A percentile compares a stretch with the other conserved stretches of the same genome.
Evolutionary conservation across 2,329 filamentous ascomycete species (phyloP).

Genomic region (Calonectria montana): DNA sequence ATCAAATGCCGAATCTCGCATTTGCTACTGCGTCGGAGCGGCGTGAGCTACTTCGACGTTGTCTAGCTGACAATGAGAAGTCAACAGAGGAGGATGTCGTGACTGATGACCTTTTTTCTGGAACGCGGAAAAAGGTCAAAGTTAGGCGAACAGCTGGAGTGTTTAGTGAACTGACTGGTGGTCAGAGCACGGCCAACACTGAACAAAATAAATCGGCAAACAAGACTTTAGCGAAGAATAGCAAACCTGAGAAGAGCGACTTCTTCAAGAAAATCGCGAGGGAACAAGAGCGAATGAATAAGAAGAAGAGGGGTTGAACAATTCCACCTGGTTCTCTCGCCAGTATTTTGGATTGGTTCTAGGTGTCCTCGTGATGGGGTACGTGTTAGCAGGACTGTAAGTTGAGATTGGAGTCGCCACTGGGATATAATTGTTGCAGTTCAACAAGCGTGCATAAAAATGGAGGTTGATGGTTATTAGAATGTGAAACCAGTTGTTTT

Average conservation of each 20-base stretch:
- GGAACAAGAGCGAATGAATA: conserved; percentile 9
- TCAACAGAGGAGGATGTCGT: conserved; percentile 10
- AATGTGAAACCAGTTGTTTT: too few species aligned
- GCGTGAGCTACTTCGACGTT: conserved; percentile 82
- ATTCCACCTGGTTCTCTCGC: too few species aligned
- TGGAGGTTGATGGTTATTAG: too few species aligned
- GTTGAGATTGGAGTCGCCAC: too few species aligned
- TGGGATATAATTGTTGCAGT: too few species aligned
- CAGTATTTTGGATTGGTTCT: too few species aligned
- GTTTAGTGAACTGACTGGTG: conserved; percentile 16
- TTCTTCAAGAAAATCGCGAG: conserved; percentile 36
- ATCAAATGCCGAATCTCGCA: conserved; percentile 77
- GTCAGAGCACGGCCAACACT: conserved; percentile 3
- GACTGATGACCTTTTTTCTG: conserved; percentile 5
- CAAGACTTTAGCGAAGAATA: conserved; percentile 19
- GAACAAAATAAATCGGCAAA: neutral
- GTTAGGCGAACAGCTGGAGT: neutral
- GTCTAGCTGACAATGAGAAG: conserved; percentile 80
- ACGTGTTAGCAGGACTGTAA: too few species aligned
- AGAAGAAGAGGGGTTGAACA: too few species aligned
- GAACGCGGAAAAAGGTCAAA: neutral
- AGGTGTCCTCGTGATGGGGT: too few species aligned
- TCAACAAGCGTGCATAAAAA: too few species aligned
- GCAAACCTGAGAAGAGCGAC: conserved; percentile 20
- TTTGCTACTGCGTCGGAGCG: conserved; percentile 80